Conservation (phyloP, 345 rosid species). For the Isatis tinctoria region DNA sequence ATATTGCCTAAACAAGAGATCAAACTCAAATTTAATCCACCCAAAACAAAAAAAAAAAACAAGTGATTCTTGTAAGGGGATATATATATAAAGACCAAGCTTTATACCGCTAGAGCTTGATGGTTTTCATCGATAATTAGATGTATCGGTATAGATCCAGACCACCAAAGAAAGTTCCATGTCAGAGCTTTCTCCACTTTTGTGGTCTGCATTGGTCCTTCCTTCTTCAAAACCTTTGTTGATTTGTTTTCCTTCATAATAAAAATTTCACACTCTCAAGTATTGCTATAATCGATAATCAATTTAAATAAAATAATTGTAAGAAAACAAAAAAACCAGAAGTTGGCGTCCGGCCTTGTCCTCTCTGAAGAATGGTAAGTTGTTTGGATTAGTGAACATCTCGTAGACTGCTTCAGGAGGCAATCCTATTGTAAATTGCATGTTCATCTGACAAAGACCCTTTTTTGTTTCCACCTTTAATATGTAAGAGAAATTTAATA, state of each 20-base stretch:
- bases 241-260: neutral
- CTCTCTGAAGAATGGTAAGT: neutral
- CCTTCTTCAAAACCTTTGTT: conserved; percentile 4
- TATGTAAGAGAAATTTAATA: neutral
- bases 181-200: neutral
- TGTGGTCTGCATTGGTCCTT: neutral
- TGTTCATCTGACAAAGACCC: neutral
- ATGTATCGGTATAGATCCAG: neutral
- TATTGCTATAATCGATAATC: neutral
- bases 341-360: neutral
- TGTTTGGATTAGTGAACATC: conserved; percentile 7
- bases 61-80: neutral
- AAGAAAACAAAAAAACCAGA: neutral
- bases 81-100: neutral
- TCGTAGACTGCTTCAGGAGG: neutral
- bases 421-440: neutral
- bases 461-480: neutral
- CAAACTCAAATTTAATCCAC: neutral
- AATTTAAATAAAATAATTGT: neutral
- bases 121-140: neutral
- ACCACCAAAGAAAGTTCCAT: neutral
- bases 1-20: conserved; percentile 40
- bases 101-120: neutral
- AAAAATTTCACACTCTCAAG: neutral
- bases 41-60: neutral